Base-by-base conservation (phyloP, 2,329 filamentous ascomycete genomes). In the Talaromyces sp. region DNA sequence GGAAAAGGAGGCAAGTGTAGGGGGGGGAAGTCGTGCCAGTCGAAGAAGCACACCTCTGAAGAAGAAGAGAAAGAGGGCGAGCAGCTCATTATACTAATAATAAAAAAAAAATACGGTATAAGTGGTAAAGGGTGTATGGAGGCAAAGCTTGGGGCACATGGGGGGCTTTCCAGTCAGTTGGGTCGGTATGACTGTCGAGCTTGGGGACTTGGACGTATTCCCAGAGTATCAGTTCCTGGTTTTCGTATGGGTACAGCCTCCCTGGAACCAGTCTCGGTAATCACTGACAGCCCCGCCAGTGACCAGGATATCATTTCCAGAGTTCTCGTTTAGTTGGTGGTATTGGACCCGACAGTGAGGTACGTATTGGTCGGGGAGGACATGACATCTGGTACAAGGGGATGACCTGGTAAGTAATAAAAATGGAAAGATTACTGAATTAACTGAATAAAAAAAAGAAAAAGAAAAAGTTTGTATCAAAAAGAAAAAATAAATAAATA, bases 71-170 rank as follows among this genome's bases (percentile, higher is more conserved):
- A 30, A n/a, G 10, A 27, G 22, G 16, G 40, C 17, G 19, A 24
- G 24, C 4, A 27, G 24, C 24, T 27, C 24, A 27, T 27, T 27
- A 41, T 14, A 41, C 39, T 41, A 41, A 41, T 41, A 41, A 22
- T 41, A 42, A 42, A 4, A 44, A 14, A 33, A 45, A 45, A 45
- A 32, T 32, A 44, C 29, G 17, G 42, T 33, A 45, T n/a, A 36
- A 17, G 17, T 7, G 8, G 17, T 36, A 17, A 7, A 36, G 33
- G 29, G n/a, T n/a, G n/a, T n/a, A 29, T 44, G 29, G 29, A 45
- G 29, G 42, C 42, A 19, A 33, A 46, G 30, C 43, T 35, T 32
- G 42, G 42, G 42, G 43, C 43, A 46, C 43, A 46, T 46, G 43
- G 42, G 43, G 43, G 20, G n/a, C 10, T 27, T 22, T 24, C 43